Base-by-base conservation (phyloP, 306 rosid genomes). In the Astragalus glycyphyllos region DNA sequence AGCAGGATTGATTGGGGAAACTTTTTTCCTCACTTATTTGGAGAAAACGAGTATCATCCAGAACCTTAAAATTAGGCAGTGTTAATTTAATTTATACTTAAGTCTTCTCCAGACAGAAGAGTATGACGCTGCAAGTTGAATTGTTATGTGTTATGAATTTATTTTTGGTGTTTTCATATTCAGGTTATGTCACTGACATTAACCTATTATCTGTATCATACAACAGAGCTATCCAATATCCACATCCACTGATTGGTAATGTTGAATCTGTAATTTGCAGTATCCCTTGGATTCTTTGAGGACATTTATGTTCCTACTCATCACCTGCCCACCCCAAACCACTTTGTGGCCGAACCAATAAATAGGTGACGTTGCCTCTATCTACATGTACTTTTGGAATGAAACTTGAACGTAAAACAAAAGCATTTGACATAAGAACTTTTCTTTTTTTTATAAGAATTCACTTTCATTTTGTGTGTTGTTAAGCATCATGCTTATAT, bases 271-370 rank as follows among this genome's bases (percentile, higher is more conserved):
- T 72, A 69, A 15, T 72, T 79, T 81, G 70, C 96, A 92, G 96
- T 92, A 63, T 82, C 91, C 6, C 84, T 92, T 74, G 98, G 88
- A 77, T 90, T 90, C 86, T 92, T 92, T 56, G 91, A 90, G 31
- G 98, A 92, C 68, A 84, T 92, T 62, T 85, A 84, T 53, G 53
- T 90, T 68, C 96, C 91, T 26, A 58, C 5, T 46, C 81, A 85
- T 71, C 83, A 84, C 53, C n/a, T 92, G 41, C 92, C 93, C 35
- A 8, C 4, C 68, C 91, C 85, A 53, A 86, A 82, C 5, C 65
- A 58, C 80, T 81, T 70, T 73, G 73, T 6, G 73, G 83, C 81
- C 20, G 83, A 84, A 63, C 42, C 85, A 12, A 40, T 32, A 45
- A 83, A 81, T 46, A 85, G 86, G 98, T 92, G 78, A 47, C 4